Base-by-base conservation (phyloP, 129 eudicot genomes). In the Cynara cardunculus region DNA sequence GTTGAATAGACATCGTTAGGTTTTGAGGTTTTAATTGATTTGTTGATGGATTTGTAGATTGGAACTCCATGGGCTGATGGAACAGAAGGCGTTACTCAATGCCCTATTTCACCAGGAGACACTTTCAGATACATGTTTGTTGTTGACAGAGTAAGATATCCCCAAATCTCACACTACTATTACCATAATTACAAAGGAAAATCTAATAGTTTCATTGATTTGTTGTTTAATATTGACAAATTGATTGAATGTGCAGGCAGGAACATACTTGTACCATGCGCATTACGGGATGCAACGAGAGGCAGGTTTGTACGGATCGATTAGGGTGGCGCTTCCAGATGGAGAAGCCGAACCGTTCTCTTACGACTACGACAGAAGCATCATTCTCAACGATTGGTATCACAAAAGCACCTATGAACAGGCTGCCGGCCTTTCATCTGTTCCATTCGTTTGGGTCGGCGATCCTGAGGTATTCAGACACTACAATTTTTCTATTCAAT, bases 271-370 rank as follows among this genome's bases (percentile, higher is more conserved):
- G 87, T 95, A 95, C 79, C 99, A 95, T 75, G 97, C 97, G 5
- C 99, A 95, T 81, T 95, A 92, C 68, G 97, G 97, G 12, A 89
- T 95, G 97, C 97, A 95, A 83, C 89, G 93, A 74, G 93, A 86
- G 75, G 94, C 91, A 0, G 99, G 99, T 1, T 64, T 95, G 69
- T 90, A 90, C 73, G 97, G 99, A 19, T 84, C 91, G 76, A 75
- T 95, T n/a, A 82, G 86, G 0, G 99, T 95, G 4, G 84, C 88
- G 31, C 83, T 87, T 26, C 96, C 92, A 0, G 71, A 32, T 0
- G 94, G 94, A 53, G 85, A 86, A 64, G 8, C 83, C 0, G 99
- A 95, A 77, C 97, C 97, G 0, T 95, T 87, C 65, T 69, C 85
- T 2, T 95, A 92, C 32, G 97, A 95, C 65, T 80, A 86, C 19